Percentiles rank a stretch among this genome's conserved stretches.
These are phyloP conservation scores for Trichoderma afroharzianum DNA, from an alignment of 2,329 filamentous ascomycete species.

Conservation along the genomic window DNA sequence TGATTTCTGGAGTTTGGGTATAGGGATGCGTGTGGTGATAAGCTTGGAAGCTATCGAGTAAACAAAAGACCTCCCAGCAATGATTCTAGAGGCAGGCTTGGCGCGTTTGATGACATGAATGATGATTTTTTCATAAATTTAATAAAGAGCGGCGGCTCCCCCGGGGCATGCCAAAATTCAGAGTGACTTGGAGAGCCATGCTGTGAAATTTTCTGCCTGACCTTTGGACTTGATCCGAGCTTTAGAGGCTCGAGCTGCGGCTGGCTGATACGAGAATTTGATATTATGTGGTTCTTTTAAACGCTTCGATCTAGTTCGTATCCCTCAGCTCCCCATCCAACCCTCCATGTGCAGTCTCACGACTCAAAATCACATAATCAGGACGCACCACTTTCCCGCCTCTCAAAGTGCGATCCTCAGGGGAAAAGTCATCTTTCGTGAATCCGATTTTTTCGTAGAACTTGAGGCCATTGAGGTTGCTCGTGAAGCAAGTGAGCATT, in stretches of 20 bases:
- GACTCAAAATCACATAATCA: constrained; percentile 61
- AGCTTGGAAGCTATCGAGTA: constrained; percentile 15
- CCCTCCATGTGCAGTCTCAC: constrained; percentile 33
- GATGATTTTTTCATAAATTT: neutral
- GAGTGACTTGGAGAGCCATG: neutral
- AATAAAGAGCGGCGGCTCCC: neutral
- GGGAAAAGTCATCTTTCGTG: constrained; percentile 52
- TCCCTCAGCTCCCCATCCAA: neutral
- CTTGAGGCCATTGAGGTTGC: constrained; percentile 52
- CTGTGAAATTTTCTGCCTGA: constrained; percentile 3
- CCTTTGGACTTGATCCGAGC: neutral
- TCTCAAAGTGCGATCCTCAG: constrained; percentile 49
- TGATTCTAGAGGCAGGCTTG: constrained; percentile 13
- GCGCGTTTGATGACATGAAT: constrained; percentile 15
- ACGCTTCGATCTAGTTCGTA: too few relatives aligned
- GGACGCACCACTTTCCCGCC: constrained; percentile 50
- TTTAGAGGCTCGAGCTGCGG: neutral
- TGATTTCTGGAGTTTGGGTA: constrained; percentile 21
- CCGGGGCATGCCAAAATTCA: constrained; percentile 8
- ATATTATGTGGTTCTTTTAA: neutral
- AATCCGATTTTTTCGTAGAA: constrained; percentile 64
- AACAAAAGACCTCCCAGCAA: constrained; percentile 18
- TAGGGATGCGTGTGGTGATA: neutral
- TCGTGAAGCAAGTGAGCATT: constrained; percentile 71
- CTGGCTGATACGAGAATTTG: neutral